Evolutionary conservation across 2,329 filamentous ascomycete genomes (phyloP).

Genomic region (Aspergillus sp.): DNA sequence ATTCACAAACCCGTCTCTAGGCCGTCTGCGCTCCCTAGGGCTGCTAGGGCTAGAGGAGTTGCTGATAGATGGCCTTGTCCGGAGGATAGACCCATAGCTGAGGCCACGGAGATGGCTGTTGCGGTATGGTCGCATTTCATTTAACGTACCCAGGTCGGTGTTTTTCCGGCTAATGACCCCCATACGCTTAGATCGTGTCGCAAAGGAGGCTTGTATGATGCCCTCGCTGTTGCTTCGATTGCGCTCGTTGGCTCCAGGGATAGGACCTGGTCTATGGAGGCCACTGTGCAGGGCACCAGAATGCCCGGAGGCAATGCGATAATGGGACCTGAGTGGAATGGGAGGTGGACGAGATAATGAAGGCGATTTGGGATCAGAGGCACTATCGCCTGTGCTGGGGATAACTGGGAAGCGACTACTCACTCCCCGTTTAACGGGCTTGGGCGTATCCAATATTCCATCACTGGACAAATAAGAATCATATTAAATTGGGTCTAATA

Average conservation of each 20-base stretch:
- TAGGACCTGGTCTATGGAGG: conserved; percentile 68
- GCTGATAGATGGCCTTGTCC: conserved; percentile 36
- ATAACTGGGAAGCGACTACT: conserved; percentile 61
- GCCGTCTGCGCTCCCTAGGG: conserved; percentile 41
- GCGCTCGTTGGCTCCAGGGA: conserved; percentile 62
- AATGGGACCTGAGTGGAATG: conserved; percentile 78
- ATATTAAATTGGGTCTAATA: conserved; percentile 5
- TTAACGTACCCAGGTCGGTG: conserved; percentile 53
- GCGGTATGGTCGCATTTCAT: conserved; percentile 52
- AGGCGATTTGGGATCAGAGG: conserved; percentile 70
- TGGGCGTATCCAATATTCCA: conserved; percentile 72
- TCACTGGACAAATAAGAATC: conserved; percentile 56
- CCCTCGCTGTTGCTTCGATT: conserved; percentile 65
- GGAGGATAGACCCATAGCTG: conserved; percentile 56
- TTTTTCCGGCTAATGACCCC: conserved; percentile 60
- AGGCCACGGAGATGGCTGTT: conserved; percentile 57
- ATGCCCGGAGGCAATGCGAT: conserved; percentile 56
- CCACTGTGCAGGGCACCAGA: conserved; percentile 34
- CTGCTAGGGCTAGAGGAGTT: conserved; percentile 47
- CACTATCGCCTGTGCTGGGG: conserved; percentile 53
- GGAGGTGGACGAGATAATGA: conserved; percentile 67
- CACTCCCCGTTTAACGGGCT: conserved; percentile 59
- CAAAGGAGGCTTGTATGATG: conserved; percentile 49
- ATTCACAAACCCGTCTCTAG: conserved; percentile 47
- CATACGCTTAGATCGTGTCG: conserved; percentile 57